Conservation (phyloP, 2,329 filamentous ascomycete genomes). For the Penicillium nordicum region DNA sequence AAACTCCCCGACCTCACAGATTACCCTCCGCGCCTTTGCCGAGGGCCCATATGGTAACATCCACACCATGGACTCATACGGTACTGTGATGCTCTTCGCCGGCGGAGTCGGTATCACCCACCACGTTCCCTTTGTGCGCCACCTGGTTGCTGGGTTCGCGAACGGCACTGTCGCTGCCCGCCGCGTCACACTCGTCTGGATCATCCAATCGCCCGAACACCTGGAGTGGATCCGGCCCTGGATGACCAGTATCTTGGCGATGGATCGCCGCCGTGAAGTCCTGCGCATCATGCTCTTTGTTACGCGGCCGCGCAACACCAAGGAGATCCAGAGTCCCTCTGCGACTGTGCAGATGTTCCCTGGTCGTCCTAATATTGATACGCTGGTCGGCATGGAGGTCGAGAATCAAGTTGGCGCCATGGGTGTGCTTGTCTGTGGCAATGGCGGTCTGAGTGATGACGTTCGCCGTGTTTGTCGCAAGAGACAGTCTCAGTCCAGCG, state of each 20-base stretch:
- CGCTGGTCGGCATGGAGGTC: constrained; percentile 77
- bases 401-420: constrained; percentile 81
- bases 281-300: constrained; percentile 86
- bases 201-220: constrained; percentile 83
- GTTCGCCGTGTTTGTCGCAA: constrained; percentile 66
- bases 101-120: constrained; percentile 95
- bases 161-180: constrained; percentile 74
- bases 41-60: constrained; percentile 88
- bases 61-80: constrained; percentile 85
- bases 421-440: constrained; percentile 77
- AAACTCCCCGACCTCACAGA: constrained; percentile 49
- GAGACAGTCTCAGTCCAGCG: constrained; percentile 58
- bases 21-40: constrained; percentile 68
- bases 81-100: constrained; percentile 84
- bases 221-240: constrained; percentile 92
- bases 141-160: constrained; percentile 67
- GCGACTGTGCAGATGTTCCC: constrained; percentile 87
- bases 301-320: constrained; percentile 79
- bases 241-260: constrained; percentile 71
- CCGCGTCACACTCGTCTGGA: constrained; percentile 81
- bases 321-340: constrained; percentile 72
- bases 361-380: constrained; percentile 77
- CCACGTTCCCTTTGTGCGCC: constrained; percentile 81
- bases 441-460: constrained; percentile 71
- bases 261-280: constrained; percentile 77